Evolutionary conservation across 2,329 filamentous ascomycete genomes (phyloP).

Genomic region (Ceratocystis variospora): DNA sequence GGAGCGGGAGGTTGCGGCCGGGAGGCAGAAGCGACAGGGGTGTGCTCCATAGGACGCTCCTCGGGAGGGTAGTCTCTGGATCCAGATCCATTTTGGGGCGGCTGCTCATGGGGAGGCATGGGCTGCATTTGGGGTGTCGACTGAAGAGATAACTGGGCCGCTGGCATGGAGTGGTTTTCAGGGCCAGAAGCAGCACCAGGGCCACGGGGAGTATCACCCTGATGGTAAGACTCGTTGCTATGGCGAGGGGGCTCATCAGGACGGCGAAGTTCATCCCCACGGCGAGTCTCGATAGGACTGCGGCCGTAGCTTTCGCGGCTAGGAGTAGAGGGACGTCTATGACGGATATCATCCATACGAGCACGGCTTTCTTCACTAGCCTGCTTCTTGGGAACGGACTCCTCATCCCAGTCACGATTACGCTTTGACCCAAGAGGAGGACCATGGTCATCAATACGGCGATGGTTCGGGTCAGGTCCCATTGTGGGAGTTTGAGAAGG

Average conservation of each 20-base stretch:
- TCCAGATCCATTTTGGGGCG: slow-evolving; percentile 29
- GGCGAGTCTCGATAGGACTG: slow-evolving; percentile 59
- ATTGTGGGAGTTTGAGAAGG: slow-evolving; percentile 29
- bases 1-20: slow-evolving; percentile 29
- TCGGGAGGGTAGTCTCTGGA: slow-evolving; percentile 44
- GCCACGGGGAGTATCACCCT: slow-evolving; percentile 81
- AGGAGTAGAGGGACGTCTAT: slow-evolving; percentile 65
- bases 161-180: slow-evolving; percentile 40
- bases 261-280: slow-evolving; percentile 46
- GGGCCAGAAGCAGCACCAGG: slow-evolving; percentile 26
- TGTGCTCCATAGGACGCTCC: slow-evolving; percentile 41
- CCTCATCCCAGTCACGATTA: slow-evolving; percentile 84
- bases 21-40: slow-evolving; percentile 9
- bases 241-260: slow-evolving; percentile 51
- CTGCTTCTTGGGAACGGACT: slow-evolving; percentile 65
- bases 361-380: slow-evolving; percentile 78
- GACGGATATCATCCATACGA: slow-evolving; percentile 69
- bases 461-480: slow-evolving; percentile 54
- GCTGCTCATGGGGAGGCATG: slow-evolving; percentile 37
- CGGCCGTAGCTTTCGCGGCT: slow-evolving; percentile 56
- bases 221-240: slow-evolving; percentile 69
- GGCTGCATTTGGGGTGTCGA: slow-evolving; percentile 42
- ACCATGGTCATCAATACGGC: slow-evolving; percentile 54
- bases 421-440: slow-evolving; percentile 71
- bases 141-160: slow-evolving; percentile 48